Percentiles rank a stretch among this genome's conserved stretches.
Evolutionary conservation across 75 land plant genomes (phyloP).

Genomic region (Pinus tabuliformis): DNA sequence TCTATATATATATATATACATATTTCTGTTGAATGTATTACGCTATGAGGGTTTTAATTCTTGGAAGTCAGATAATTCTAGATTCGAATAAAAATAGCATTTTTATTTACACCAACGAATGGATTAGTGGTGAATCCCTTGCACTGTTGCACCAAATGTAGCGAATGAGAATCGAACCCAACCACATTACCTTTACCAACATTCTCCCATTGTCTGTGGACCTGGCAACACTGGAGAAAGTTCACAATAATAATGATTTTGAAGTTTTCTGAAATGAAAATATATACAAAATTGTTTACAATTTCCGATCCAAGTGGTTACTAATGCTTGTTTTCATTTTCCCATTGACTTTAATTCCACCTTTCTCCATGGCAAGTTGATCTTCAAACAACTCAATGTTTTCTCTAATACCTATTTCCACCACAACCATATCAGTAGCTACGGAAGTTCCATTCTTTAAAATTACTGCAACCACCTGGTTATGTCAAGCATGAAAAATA

Average conservation of each 20-base stretch:
- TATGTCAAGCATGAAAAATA: constrained; percentile 11
- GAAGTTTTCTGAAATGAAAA: too few species aligned
- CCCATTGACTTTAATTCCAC: constrained; percentile 88
- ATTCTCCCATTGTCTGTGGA: constrained; percentile 7
- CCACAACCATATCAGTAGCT: constrained; percentile 82
- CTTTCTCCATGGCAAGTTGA: constrained; percentile 76
- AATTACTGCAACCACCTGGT: constrained; percentile 69
- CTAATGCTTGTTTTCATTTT: constrained; percentile 71
- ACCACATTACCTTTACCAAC: constrained; percentile 5
- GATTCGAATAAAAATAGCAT: too few species aligned
- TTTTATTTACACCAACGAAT: neutral
- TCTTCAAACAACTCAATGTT: constrained; percentile 73
- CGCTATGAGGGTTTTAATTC: too few species aligned
- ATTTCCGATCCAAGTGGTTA: neutral
- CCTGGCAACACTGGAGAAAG: neutral
- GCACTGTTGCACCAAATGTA: neutral
- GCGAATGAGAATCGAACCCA: neutral
- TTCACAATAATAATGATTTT: neutral
- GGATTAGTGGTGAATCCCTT: neutral
- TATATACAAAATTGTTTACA: too few species aligned
- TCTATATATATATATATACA: too few species aligned
- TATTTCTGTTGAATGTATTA: too few species aligned
- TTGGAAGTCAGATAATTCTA: too few species aligned
- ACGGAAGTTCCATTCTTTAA: constrained; percentile 67
- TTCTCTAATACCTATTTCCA: constrained; percentile 87